Evolutionary conservation across 1,139 yeast species (phyloP), one percentile per base, ranked within the genome.

Genomic region (Scheffersomyces titani): DNA sequence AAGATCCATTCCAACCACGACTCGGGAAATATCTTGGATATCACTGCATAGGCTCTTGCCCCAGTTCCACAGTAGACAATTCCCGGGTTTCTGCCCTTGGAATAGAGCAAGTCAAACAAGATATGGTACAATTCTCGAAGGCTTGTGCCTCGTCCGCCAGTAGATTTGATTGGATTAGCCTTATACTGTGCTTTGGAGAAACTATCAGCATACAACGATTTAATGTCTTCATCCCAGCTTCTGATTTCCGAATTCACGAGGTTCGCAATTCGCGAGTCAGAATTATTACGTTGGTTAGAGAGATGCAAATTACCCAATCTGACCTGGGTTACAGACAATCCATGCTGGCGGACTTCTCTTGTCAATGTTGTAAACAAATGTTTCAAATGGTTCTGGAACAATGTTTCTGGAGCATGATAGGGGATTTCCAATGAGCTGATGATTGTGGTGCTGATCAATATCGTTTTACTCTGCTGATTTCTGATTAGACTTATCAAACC

Each of bases 401-500:
- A 61, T 1, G 79, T 72, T 57, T 83, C 87, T 0, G 85, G 80
- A 0, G 81, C 81, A 64, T 82, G 85, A 65, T 78, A 83, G 6
- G 86, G 83, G 61, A 82, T 61, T 30, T 72, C 68, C 50, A 83
- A 67, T 0, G 78, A 67, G 55, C 83, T 74, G 7, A 80, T 70
- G 19, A 82, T 76, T 50, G 71, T 78, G 6, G 86, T 82, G 44
- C 77, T 72, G 11, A 83, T 65, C 22, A 80, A 64, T 19, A 83
- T 74, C n/a, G 79, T 66, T 55, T 79, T 82, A 19, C 86, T 71
- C 44, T 77, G 69, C 53, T 76, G 78, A 19, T 72, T 70, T 48
- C 92, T 75, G 24, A 84, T 82, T n/a, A 88, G 70, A 19, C 78
- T 81, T 46, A 88, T 67, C 54, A 88, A 75, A 0, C 92, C 92